These are phyloP conservation scores for Brettanomyces bruxellensis DNA, from an alignment of 805 yeast genomes.

Conservation along the genomic window DNA sequence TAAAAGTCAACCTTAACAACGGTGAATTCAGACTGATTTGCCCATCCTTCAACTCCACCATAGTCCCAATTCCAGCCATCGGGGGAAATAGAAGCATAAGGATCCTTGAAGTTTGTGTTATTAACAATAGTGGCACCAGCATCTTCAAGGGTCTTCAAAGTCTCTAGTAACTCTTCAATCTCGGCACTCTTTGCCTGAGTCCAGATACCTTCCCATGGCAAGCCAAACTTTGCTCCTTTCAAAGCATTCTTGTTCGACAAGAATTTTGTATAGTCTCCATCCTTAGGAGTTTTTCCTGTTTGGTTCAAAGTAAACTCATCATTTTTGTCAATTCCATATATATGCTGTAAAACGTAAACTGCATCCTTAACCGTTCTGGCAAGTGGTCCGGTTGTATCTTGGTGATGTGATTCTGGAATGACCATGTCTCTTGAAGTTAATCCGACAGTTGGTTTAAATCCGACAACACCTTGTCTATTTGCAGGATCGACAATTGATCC, in stretches of 20 bases:
- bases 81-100: conserved; percentile 18
- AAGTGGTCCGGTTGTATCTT: no score
- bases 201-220: conserved; percentile 24
- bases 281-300: conserved; percentile 20
- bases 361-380: no score
- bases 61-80: conserved; percentile 25
- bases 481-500: no score
- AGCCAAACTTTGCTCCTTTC: conserved; percentile 23
- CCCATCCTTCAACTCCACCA: conserved; percentile 11
- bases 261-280: conserved; percentile 20
- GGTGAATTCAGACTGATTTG: conserved; percentile 23
- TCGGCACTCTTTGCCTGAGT: conserved; percentile 9
- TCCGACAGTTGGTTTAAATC: no score
- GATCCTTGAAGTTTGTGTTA: conserved; percentile 19
- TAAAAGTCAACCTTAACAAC: conserved; percentile 23
- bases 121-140: conserved; percentile 23
- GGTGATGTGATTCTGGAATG: no score
- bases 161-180: conserved; percentile 11
- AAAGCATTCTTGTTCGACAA: conserved; percentile 16
- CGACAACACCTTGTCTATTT: no score
- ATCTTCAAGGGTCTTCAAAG: conserved; percentile 12
- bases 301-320: conserved; percentile 20
- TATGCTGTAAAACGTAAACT: conserved; percentile 8
- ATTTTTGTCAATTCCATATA: conserved; percentile 21
- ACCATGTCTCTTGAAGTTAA: no score